These are phyloP conservation scores for Penicillium sp. DNA, from an alignment of 2,329 filamentous ascomycete species.

Conservation along the genomic window DNA sequence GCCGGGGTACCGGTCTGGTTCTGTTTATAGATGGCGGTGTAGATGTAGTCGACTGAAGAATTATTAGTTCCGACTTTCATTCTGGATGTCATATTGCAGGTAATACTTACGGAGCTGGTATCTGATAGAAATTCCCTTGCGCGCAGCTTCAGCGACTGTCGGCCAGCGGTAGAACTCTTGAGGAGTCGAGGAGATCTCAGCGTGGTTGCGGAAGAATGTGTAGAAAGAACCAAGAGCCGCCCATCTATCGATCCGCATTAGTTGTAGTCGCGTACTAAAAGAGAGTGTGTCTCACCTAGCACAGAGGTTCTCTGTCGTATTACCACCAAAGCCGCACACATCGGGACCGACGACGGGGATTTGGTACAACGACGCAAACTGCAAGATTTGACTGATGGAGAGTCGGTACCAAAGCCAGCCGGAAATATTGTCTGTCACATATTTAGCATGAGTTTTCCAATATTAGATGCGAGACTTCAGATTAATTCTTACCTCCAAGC, in stretches of 20 bases:
- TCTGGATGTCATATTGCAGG: neutral
- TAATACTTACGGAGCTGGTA: conserved; percentile 57
- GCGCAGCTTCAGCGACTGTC: conserved; percentile 62
- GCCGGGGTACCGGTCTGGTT: conserved; percentile 63
- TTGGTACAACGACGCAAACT: conserved; percentile 65
- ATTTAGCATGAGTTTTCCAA: neutral
- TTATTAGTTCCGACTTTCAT: neutral
- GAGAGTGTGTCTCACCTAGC: conserved; percentile 47
- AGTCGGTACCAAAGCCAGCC: conserved; percentile 48
- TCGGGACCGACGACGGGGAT: conserved; percentile 69
- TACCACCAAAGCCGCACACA: conserved; percentile 73
- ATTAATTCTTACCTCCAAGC: conserved; percentile 8
- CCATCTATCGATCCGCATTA: conserved; percentile 48
- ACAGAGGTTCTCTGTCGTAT: conserved; percentile 68
- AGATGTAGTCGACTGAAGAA: conserved; percentile 66
- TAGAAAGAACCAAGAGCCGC: conserved; percentile 69
- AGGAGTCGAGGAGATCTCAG: conserved; percentile 50
- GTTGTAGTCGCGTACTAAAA: neutral
- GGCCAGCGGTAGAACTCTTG: conserved; percentile 75
- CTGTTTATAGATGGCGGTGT: conserved; percentile 67
- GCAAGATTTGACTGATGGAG: conserved; percentile 59
- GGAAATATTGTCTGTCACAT: conserved; percentile 8
- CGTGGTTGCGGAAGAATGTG: conserved; percentile 75
- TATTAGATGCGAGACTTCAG: neutral
- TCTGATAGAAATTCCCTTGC: conserved; percentile 69